Conservation (phyloP, 139 green algal genomes). For the Penium margaritaceum region DNA sequence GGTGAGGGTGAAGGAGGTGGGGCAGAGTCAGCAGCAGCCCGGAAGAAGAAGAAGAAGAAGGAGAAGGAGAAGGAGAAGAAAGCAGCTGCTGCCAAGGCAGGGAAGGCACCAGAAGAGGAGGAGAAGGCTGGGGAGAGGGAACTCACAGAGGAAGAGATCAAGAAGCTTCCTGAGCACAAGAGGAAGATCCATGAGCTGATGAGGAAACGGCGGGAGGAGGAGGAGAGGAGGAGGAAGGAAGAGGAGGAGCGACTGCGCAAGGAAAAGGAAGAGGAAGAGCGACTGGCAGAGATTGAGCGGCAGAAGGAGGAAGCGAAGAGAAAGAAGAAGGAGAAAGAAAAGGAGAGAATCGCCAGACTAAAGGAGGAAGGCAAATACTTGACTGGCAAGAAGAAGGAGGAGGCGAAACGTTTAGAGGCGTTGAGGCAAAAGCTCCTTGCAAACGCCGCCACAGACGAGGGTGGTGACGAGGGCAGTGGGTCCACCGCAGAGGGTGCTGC, state of each 20-base stretch:
- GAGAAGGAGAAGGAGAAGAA: slow-evolving; percentile 50
- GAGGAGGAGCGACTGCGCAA: slow-evolving; percentile 54
- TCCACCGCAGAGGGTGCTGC: not conserved
- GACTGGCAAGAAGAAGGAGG: slow-evolving; percentile 81
- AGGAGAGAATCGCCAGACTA: slow-evolving; percentile 61
- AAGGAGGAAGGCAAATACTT: slow-evolving; percentile 66
- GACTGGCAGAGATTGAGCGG: slow-evolving; percentile 42
- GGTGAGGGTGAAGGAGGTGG: not conserved
- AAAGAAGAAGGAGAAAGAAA: slow-evolving; percentile 58
- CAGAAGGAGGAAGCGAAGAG: slow-evolving; percentile 52
- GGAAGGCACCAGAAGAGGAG: slow-evolving; percentile 48
- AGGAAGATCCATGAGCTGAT: slow-evolving; percentile 47
- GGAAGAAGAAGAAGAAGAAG: slow-evolving; percentile 64
- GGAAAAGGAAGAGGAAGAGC: slow-evolving; percentile 49
- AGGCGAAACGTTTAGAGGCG: slow-evolving; percentile 73
- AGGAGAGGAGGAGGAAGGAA: slow-evolving; percentile 56
- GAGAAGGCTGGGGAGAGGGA: slow-evolving; percentile 46
- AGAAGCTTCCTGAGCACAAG: slow-evolving; percentile 43
- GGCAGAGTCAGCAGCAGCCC: slow-evolving; percentile 17
- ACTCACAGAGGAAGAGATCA: slow-evolving; percentile 5
- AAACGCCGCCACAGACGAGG: not conserved
- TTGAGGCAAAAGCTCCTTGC: slow-evolving; percentile 76
- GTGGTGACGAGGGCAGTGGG: not conserved
- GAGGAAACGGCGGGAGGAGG: slow-evolving; percentile 52
- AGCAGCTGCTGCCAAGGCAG: slow-evolving; percentile 41